Conservation (phyloP, 1,139 yeast genomes). For the Debaryomyces robertsiae region DNA sequence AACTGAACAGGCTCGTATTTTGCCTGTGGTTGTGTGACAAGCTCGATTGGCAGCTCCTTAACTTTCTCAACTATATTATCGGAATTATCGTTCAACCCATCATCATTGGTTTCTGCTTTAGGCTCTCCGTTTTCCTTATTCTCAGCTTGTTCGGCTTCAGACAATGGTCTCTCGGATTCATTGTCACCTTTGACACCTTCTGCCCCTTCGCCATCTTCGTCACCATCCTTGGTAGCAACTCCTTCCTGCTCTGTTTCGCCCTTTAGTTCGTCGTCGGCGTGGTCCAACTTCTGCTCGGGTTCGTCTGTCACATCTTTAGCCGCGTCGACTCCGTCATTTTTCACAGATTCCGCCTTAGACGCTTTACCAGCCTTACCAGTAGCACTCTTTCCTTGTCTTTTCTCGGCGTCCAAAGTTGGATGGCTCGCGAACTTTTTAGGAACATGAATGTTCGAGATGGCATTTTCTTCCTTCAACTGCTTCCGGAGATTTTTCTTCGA, state of each 20-base stretch:
- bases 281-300: constrained; percentile 12
- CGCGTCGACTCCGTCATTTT: constrained; percentile 17
- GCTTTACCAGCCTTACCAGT: no score
- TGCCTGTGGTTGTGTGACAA: constrained; percentile 33
- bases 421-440: constrained; percentile 47
- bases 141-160: constrained; percentile 13
- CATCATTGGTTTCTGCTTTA: constrained; percentile 10
- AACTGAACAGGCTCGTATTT: constrained; percentile 37
- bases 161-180: constrained; percentile 14
- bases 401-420: constrained; percentile 44
- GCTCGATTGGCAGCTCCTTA: constrained; percentile 37
- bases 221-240: constrained; percentile 2
- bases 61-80: constrained; percentile 29
- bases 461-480: constrained; percentile 40
- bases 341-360: constrained; percentile 13
- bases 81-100: constrained; percentile 15
- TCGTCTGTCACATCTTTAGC: constrained; percentile 15
- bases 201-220: constrained; percentile 12
- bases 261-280: constrained; percentile 14
- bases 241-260: constrained; percentile 13
- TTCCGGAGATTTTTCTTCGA: constrained; percentile 33
- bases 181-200: constrained; percentile 14
- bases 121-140: constrained; percentile 17
- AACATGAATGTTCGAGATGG: constrained; percentile 38
- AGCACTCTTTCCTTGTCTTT: constrained; percentile 18